Percentiles rank a stretch among this genome's conserved stretches.
These are phyloP conservation scores for Penicillium rolfsii DNA, from an alignment of 2,329 filamentous ascomycete species.

Conservation along the genomic window DNA sequence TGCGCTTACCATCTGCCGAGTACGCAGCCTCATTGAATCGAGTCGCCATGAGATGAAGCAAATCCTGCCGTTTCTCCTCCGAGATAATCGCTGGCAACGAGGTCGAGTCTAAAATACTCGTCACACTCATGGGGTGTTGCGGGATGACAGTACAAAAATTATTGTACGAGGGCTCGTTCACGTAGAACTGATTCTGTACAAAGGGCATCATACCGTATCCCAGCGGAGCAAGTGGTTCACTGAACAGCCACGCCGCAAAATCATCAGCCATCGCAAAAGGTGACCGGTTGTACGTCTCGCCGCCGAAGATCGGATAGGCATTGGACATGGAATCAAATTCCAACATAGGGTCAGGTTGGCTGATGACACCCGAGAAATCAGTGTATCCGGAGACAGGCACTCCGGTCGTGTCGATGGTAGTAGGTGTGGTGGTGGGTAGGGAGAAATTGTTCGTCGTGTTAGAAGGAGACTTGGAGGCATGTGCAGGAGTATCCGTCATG, in stretches of 20 bases:
- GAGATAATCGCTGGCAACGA: conserved; percentile 80
- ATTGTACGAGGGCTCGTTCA: conserved; percentile 53
- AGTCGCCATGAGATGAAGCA: conserved; percentile 78
- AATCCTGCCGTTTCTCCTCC: conserved; percentile 80
- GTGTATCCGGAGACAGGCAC: conserved; percentile 25
- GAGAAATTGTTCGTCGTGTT: conserved; percentile 22
- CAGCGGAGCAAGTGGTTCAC: conserved; percentile 62
- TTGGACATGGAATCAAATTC: conserved; percentile 44
- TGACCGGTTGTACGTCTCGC: conserved; percentile 80
- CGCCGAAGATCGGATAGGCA: conserved; percentile 82
- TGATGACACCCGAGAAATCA: conserved; percentile 22
- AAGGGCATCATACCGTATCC: conserved; percentile 52
- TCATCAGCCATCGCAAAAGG: conserved; percentile 87
- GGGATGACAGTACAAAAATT: conserved; percentile 55
- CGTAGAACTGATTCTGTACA: conserved; percentile 55
- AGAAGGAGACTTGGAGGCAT: conserved; percentile 21
- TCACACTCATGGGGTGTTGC: conserved; percentile 87
- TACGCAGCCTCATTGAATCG: conserved; percentile 82
- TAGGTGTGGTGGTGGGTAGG: conserved; percentile 18
- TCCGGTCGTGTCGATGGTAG: conserved; percentile 22
- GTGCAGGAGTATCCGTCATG: conserved; percentile 16
- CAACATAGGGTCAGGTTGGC: conserved; percentile 24
- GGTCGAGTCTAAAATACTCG: conserved; percentile 78
- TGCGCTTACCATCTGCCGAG: conserved; percentile 71
- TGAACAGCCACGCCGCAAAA: conserved; percentile 84